Base-by-base conservation (phyloP, 2,329 filamentous ascomycete genomes). In the Pleoardoris graminearum region DNA sequence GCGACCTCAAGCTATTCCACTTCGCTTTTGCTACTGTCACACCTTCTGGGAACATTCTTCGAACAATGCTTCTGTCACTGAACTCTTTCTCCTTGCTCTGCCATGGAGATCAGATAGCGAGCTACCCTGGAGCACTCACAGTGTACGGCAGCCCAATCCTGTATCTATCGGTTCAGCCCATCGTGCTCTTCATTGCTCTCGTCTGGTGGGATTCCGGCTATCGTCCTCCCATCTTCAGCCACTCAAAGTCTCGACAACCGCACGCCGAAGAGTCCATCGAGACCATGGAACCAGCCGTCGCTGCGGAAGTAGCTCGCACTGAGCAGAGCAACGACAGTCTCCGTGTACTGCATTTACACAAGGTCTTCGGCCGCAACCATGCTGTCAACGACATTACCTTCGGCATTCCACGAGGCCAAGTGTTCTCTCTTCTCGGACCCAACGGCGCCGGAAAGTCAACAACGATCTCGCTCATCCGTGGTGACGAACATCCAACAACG, bases 371-470 rank as follows among this genome's bases (percentile, higher is more conserved):
- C 12, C 81, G 81, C 55, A 87, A 88, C 60, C 69, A 70, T 0
- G 92, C 90, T 3, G 91, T 97, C n/a, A 87, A 96, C 62, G 89
- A 96, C 63, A 84, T 95, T 36, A 90, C 88, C 0, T 96, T 97
- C 64, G 87, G 88, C 16, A 87, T 97, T 27, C 82, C 83, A 14
- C 85, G 84, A 43, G 88, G 89, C 44, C 88, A 96, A 69, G 89
- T 96, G 0, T 96, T 96, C 73, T 91, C 91, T 0, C 80, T 97
- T 0, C 82, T 97, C 1, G 92, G 92, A 0, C 91, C 92, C 14
- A 96, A 96, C 67, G 91, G 92, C 21, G 93, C 92, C 1, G 92
- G 92, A 51, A 97, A 97, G 66, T 91, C 87, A 0, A 96, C 91
- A 0, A 95, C 89, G 0, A 96, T 97, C 62, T 90, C 87, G 1